Evolutionary conservation across 306 rosid species (phyloP).

Genomic region (Quercus ilex): DNA sequence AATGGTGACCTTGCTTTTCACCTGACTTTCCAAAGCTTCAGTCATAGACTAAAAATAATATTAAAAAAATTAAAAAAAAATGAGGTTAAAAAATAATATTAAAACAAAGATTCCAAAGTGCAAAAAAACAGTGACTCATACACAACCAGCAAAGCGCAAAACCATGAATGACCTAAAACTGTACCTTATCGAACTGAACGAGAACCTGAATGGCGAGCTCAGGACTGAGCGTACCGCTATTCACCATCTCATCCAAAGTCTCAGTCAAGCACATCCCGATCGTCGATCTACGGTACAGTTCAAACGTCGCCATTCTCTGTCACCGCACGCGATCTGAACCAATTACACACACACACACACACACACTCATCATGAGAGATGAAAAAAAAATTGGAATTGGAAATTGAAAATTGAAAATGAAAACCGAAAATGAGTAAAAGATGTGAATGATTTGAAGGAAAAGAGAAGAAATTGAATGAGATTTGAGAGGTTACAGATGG

Average conservation of each 20-base stretch:
- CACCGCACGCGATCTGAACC: constrained; percentile 43
- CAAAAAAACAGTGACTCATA: no score
- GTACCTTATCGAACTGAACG: constrained; percentile 91
- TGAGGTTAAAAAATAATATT: background rate
- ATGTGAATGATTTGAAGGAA: constrained; percentile 1
- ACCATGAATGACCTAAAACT: background rate
- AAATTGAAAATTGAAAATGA: background rate
- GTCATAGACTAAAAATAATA: constrained; percentile 66
- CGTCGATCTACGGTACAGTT: constrained; percentile 85
- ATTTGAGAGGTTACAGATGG: constrained; percentile 16
- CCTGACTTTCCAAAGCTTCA: constrained; percentile 87
- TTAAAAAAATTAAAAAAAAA: background rate
- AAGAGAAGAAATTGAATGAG: background rate
- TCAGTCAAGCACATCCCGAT: constrained; percentile 88
- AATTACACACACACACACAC: background rate
- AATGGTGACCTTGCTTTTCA: constrained; percentile 76
- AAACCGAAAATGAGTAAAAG: background rate
- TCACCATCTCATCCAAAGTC: constrained; percentile 95
- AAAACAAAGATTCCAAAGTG: background rate
- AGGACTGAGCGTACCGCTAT: constrained; percentile 76
- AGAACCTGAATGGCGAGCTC: constrained; percentile 96
- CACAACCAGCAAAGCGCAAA: background rate
- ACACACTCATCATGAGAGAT: no score
- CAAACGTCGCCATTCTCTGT: constrained; percentile 78
- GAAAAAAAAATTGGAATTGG: no score